A percentile compares a stretch with the other conserved stretches of the same genome.
These are phyloP conservation scores for Auricularia sp. DNA, from an alignment of 768 basidiomycete species.

Conservation along the genomic window DNA sequence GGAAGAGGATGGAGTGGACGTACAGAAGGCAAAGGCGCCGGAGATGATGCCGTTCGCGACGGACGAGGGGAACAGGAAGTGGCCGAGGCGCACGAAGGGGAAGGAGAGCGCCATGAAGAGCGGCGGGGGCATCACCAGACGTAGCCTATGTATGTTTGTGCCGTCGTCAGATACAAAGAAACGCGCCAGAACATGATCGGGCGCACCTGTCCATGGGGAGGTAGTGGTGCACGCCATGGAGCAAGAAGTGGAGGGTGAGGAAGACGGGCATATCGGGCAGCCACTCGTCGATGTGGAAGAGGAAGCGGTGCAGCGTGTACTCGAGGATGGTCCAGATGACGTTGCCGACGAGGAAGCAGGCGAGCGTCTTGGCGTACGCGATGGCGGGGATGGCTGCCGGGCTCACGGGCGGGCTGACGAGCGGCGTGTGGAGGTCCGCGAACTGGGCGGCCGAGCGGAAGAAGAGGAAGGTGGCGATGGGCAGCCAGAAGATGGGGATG, in stretches of 20 bases:
- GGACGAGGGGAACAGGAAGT: conserved; percentile 69
- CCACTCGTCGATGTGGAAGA: conserved; percentile 87
- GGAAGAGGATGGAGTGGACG: not conserved
- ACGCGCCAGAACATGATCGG: no score
- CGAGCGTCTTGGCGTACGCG: conserved; percentile 42
- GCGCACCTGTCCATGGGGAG: conserved; percentile 87
- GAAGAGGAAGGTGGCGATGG: conserved; percentile 73
- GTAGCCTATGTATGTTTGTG: conserved; percentile 38
- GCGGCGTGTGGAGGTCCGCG: conserved; percentile 47
- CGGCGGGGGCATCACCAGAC: conserved; percentile 93
- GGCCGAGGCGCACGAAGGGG: conserved; percentile 81
- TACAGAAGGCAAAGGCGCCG: conserved; percentile 46
- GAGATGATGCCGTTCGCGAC: conserved; percentile 88
- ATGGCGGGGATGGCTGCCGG: conserved; percentile 35
- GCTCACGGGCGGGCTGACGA: conserved; percentile 31
- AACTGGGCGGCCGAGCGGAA: conserved; percentile 77
- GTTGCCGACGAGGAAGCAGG: conserved; percentile 77
- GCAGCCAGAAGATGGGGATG: conserved; percentile 84
- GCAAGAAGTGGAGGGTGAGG: conserved; percentile 79
- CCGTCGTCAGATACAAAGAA: not conserved
- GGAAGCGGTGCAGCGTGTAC: conserved; percentile 87
- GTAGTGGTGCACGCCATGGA: conserved; percentile 96
- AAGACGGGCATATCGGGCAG: conserved; percentile 77
- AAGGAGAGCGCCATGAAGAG: conserved; percentile 67
- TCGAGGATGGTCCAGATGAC: conserved; percentile 91